Evolutionary conservation across 2,329 filamentous ascomycete species (phyloP).

Genomic region (Chaetomiaceae sp.): DNA sequence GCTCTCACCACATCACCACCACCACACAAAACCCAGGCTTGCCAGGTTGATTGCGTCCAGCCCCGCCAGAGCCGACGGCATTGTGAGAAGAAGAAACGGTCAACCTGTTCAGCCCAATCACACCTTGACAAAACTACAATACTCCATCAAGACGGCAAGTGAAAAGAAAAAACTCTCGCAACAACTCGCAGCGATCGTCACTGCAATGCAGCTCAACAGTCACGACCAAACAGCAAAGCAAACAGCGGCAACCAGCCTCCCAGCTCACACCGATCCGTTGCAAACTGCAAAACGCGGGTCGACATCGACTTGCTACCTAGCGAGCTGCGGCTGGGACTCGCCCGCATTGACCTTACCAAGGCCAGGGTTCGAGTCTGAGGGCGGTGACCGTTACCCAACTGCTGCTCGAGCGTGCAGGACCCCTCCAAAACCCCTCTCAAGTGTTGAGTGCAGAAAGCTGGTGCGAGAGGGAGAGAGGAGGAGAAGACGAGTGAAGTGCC

Average conservation of each 20-base stretch:
- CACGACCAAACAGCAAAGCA: too few relatives aligned
- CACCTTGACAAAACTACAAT: too few relatives aligned
- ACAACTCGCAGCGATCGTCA: too few relatives aligned
- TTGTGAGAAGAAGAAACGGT: too few relatives aligned
- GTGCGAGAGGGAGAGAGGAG: background rate
- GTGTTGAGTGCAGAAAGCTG: too few relatives aligned
- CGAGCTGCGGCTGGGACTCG: background rate
- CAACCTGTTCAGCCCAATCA: too few relatives aligned
- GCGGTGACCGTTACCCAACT: background rate
- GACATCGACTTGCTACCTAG: background rate
- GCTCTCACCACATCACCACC: background rate
- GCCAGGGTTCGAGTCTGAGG: background rate
- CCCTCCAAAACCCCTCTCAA: too few relatives aligned
- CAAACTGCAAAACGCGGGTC: background rate
- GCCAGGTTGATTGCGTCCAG: background rate
- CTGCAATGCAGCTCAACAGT: too few relatives aligned
- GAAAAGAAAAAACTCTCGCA: too few relatives aligned
- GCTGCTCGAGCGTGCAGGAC: background rate
- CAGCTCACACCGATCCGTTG: too few relatives aligned
- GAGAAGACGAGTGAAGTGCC: background rate
- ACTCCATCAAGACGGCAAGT: too few relatives aligned
- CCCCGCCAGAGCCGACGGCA: background rate
- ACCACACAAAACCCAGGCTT: background rate
- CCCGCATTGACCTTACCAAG: conserved; percentile 2
- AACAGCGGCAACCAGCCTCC: too few relatives aligned